These are phyloP conservation scores for Aspergillus pseudotamarii DNA, from an alignment of 2,329 filamentous ascomycete genomes.

Conservation along the genomic window DNA sequence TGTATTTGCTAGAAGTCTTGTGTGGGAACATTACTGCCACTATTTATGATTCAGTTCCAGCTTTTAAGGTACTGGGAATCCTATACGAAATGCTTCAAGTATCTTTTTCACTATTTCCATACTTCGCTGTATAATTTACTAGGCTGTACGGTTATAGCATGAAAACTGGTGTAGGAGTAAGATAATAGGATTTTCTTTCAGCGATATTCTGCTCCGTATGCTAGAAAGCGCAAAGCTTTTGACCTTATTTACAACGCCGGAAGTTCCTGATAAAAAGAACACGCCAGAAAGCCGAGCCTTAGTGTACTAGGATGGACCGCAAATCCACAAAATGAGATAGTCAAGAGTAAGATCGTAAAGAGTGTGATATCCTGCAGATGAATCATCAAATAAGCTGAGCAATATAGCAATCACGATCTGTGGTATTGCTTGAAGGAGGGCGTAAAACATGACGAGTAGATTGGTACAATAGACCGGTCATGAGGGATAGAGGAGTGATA, in stretches of 20 bases:
- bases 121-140: background rate
- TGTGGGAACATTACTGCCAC: background rate
- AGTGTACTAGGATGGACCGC: background rate
- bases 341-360: slow-evolving; percentile 2
- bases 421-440: background rate
- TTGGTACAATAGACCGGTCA: background rate
- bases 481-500: background rate
- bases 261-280: slow-evolving; percentile 7
- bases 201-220: background rate
- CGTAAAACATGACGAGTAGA: slow-evolving; percentile 1
- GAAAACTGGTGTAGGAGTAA: background rate
- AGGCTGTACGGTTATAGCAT: background rate
- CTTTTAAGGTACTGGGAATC: background rate
- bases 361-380: background rate
- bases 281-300: background rate
- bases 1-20: background rate
- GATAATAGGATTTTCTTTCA: slow-evolving; percentile 5
- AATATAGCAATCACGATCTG: background rate
- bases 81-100: background rate
- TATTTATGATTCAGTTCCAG: background rate
- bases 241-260: slow-evolving; percentile 12
- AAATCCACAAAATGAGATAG: background rate
- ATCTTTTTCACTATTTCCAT: background rate
- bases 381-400: background rate
- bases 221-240: background rate